Percentiles rank a stretch among this genome's conserved stretches.
These are phyloP conservation scores for Lachancea sp. DNA, from an alignment of 805 yeast species.

Conservation along the genomic window DNA sequence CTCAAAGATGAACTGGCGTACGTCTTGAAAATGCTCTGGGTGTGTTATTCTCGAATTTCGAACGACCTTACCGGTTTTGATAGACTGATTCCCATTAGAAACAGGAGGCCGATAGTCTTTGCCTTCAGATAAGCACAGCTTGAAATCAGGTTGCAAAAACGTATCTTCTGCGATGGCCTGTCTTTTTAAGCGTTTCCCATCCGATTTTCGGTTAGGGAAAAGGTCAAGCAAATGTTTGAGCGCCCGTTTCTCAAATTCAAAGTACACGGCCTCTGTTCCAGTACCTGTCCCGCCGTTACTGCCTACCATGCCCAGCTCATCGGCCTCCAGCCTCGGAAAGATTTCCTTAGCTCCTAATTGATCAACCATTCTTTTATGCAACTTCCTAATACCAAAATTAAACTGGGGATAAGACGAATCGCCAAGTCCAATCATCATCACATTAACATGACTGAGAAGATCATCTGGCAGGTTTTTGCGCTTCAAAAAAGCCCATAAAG, in stretches of 20 bases:
- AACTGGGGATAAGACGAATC: slow-evolving; percentile 87
- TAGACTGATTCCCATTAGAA: slow-evolving; percentile 15
- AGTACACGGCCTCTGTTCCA: slow-evolving; percentile 63
- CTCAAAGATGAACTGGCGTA: slow-evolving; percentile 50
- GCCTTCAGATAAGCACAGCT: slow-evolving; percentile 11
- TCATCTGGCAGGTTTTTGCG: slow-evolving; percentile 57
- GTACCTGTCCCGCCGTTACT: slow-evolving; percentile 30
- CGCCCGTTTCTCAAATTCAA: slow-evolving; percentile 61
- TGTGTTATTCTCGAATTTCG: slow-evolving; percentile 59
- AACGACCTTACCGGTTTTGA: slow-evolving; percentile 40
- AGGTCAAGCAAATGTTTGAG: slow-evolving; percentile 31
- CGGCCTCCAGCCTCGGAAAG: slow-evolving; percentile 76
- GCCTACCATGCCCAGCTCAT: slow-evolving; percentile 75
- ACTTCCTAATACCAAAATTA: slow-evolving; percentile 79
- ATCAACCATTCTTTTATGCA: slow-evolving; percentile 60
- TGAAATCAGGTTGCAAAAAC: slow-evolving; percentile 26
- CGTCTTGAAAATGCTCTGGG: slow-evolving; percentile 82
- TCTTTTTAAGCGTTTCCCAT: slow-evolving; percentile 18
- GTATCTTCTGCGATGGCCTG: slow-evolving; percentile 19
- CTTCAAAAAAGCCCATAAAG: slow-evolving; percentile 68
- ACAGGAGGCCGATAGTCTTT: slow-evolving; percentile 1
- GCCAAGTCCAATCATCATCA: slow-evolving; percentile 85
- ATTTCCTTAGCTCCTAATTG: slow-evolving; percentile 80
- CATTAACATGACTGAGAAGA: slow-evolving; percentile 51
- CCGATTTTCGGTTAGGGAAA: slow-evolving; percentile 33